Evolutionary conservation across 306 rosid genomes (phyloP).

Genomic region (Ormosia emarginata): DNA sequence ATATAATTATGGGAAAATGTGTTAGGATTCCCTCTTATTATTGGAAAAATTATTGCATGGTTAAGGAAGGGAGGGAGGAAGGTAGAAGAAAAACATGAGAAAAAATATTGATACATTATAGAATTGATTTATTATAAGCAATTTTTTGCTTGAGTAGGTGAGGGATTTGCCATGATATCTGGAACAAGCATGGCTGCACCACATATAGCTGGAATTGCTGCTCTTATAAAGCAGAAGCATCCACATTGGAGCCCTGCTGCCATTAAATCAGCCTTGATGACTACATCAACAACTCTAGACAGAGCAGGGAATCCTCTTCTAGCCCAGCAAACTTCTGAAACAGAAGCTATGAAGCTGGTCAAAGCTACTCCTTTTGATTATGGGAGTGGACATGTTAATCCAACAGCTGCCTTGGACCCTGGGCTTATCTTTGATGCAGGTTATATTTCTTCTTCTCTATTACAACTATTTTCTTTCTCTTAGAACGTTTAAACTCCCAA

Average conservation of each 20-base stretch:
- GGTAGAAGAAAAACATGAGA: neutral
- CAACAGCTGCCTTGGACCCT: constrained; percentile 95
- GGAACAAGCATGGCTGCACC: constrained; percentile 99
- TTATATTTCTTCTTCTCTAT: constrained; percentile 23
- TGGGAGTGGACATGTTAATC: constrained; percentile 97
- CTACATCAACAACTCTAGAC: constrained; percentile 83
- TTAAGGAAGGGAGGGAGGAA: neutral
- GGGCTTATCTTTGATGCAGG: constrained; percentile 98
- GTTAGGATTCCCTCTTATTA: neutral
- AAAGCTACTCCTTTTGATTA: constrained; percentile 90
- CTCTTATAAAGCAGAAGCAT: constrained; percentile 96
- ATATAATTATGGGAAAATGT: neutral
- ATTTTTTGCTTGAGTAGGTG: constrained; percentile 53
- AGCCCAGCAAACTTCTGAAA: constrained; percentile 89
- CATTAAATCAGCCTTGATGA: constrained; percentile 96
- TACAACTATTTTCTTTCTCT: neutral
- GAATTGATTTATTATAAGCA: neutral
- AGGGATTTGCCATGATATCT: constrained; percentile 95
- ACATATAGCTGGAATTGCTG: constrained; percentile 98
- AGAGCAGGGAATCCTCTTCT: constrained; percentile 88
- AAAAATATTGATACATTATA: neutral
- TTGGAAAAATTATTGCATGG: constrained; percentile 1
- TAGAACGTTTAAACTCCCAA: neutral
- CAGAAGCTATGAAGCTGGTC: constrained; percentile 70
- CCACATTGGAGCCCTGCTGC: constrained; percentile 99